These are phyloP conservation scores for Russula emetica DNA, from an alignment of 768 basidiomycete genomes.

Conservation along the genomic window DNA sequence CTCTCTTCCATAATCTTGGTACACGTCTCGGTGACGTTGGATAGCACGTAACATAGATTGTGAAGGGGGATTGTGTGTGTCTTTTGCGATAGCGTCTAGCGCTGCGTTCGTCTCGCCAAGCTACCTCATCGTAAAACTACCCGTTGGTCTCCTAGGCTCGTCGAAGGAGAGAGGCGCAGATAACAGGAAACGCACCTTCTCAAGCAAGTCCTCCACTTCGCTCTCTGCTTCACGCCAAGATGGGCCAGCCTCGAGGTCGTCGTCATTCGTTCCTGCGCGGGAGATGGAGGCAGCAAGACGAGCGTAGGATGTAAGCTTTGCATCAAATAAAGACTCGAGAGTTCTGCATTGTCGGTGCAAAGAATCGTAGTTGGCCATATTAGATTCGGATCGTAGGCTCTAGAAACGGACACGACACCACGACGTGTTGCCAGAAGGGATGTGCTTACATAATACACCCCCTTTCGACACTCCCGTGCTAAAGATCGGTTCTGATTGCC, in stretches of 20 bases:
- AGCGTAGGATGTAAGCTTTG: conserved; percentile 87
- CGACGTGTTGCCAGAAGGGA: not conserved
- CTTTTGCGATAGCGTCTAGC: conserved; percentile 60
- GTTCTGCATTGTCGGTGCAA: conserved; percentile 90
- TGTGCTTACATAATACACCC: conserved; percentile 7
- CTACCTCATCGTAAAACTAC: conserved; percentile 42
- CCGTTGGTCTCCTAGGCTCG: conserved; percentile 14
- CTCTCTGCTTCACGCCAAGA: conserved; percentile 79
- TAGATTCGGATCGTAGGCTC: not conserved
- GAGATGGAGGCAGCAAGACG: conserved; percentile 72
- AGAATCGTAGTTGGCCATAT: conserved; percentile 80
- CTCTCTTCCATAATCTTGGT: conserved; percentile 83
- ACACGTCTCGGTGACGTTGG: conserved; percentile 85
- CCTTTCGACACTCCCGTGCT: no score
- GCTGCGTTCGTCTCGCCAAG: conserved; percentile 84
- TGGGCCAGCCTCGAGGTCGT: conserved; percentile 53
- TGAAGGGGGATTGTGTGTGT: conserved; percentile 65
- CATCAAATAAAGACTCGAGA: conserved; percentile 87
- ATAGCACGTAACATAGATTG: conserved; percentile 84
- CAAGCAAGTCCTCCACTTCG: conserved; percentile 80
- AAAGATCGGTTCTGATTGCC: conserved; percentile 8
- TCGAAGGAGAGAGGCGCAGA: conserved; percentile 2
- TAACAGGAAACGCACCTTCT: conserved; percentile 56
- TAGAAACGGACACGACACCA: not conserved
- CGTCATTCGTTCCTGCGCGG: conserved; percentile 43